These are phyloP conservation scores for Chlorella vulgaris DNA, from an alignment of 139 green algal species.

Conservation along the genomic window DNA sequence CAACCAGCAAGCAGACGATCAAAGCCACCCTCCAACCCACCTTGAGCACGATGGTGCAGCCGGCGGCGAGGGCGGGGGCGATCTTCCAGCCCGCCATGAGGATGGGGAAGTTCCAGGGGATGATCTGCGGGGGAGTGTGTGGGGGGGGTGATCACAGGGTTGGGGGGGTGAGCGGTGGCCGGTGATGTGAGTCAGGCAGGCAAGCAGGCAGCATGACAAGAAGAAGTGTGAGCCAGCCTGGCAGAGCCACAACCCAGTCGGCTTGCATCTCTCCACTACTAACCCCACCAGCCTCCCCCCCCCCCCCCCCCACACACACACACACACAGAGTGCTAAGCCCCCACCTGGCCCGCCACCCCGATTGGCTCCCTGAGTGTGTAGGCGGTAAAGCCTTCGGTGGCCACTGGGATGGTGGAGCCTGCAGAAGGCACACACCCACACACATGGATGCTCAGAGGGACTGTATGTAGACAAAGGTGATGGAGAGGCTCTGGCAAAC, in stretches of 20 bases:
- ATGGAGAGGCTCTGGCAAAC: not conserved
- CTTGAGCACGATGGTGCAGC: constrained; percentile 63
- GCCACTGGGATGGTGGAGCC: constrained; percentile 21
- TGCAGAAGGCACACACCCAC: constrained; percentile 1
- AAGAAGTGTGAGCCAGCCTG: no score
- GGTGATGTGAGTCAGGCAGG: no score
- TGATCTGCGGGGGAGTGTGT: not conserved
- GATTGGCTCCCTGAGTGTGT: constrained; percentile 49
- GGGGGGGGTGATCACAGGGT: not conserved
- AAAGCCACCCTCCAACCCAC: not conserved
- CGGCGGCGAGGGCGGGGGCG: constrained; percentile 56
- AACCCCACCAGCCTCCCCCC: not conserved
- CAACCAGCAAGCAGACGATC: not conserved
- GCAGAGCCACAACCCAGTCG: no score
- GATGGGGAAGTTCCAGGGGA: constrained; percentile 57
- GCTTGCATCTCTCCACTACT: no score
- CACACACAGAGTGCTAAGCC: no score
- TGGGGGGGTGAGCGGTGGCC: not conserved
- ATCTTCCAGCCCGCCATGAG: constrained; percentile 60
- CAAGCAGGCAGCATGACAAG: no score
- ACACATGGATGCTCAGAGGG: no score
- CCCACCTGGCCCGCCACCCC: constrained; percentile 57
- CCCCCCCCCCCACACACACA: no score
- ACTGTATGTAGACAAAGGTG: not conserved
- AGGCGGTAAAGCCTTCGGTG: constrained; percentile 30